phyloP scores from a whole-genome alignment of 768 basidiomycete genomes.

The Lactarius quietus region DNA sequence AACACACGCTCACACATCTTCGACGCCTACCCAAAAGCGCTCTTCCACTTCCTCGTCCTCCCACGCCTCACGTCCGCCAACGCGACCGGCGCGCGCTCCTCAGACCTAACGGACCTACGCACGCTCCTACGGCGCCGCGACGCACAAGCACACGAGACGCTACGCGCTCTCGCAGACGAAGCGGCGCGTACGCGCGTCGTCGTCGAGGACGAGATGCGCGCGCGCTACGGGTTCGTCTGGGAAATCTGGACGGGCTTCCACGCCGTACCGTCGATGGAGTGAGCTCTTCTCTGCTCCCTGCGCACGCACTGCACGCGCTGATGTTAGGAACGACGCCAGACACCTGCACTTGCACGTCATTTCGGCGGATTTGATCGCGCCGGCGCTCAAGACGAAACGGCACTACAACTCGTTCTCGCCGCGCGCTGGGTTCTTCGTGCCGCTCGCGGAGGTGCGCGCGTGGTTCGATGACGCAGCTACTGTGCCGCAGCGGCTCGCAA shows the following conservation, averaged over 20 bases:
- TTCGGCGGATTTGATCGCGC: slow-evolving; percentile 70
- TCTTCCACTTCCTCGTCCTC: slow-evolving; percentile 86
- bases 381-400: slow-evolving; percentile 76
- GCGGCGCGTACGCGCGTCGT: slow-evolving; percentile 53
- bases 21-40: slow-evolving; percentile 78
- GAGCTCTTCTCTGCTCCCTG: slow-evolving; percentile 31
- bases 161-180: slow-evolving; percentile 52
- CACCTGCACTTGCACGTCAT: slow-evolving; percentile 86
- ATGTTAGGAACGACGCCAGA: slow-evolving; percentile 36
- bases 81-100: neutral
- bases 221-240: slow-evolving; percentile 72
- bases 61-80: slow-evolving; percentile 47
- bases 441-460: slow-evolving; percentile 68
- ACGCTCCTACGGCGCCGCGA: slow-evolving; percentile 26
- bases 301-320: too few relatives aligned
- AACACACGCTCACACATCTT: slow-evolving; percentile 60
- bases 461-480: slow-evolving; percentile 56
- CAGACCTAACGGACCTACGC: slow-evolving; percentile 10
- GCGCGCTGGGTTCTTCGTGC: slow-evolving; percentile 76
- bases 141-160: slow-evolving; percentile 45
- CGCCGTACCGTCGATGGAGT: slow-evolving; percentile 83
- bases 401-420: slow-evolving; percentile 94
- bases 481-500: slow-evolving; percentile 45
- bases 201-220: slow-evolving; percentile 78
- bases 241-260: slow-evolving; percentile 82